These are phyloP conservation scores for Hagleromyces aurorensis DNA, from an alignment of 805 yeast genomes.

Conservation along the genomic window DNA sequence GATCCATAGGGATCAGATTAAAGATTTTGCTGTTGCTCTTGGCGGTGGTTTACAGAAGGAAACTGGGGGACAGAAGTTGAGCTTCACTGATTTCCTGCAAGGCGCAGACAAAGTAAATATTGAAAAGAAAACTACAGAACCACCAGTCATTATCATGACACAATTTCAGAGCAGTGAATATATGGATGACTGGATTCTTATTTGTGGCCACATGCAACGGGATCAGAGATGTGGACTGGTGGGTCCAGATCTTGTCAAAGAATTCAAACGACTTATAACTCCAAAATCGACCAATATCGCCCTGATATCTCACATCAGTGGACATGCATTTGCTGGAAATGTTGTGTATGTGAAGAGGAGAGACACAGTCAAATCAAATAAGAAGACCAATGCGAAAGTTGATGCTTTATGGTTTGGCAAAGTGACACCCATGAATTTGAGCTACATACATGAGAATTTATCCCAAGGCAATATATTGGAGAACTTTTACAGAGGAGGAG, in stretches of 20 bases:
- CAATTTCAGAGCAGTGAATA: slow-evolving; percentile 7
- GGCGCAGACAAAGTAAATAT: slow-evolving; percentile 11
- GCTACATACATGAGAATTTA: slow-evolving; percentile 56
- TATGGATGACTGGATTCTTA: slow-evolving; percentile 13
- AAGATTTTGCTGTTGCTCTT: slow-evolving; percentile 15
- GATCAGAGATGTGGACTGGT: slow-evolving; percentile 24
- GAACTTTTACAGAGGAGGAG: slow-evolving; percentile 48
- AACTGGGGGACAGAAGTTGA: slow-evolving; percentile 3
- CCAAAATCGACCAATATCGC: slow-evolving; percentile 37
- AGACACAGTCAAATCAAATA: slow-evolving; percentile 19
- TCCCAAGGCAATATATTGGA: slow-evolving; percentile 41
- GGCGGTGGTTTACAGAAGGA: slow-evolving; percentile 9
- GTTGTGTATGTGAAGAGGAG: slow-evolving; percentile 45
- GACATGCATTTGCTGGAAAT: slow-evolving; percentile 82
- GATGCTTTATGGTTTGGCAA: slow-evolving; percentile 68
- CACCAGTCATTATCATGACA: not conserved
- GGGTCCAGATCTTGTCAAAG: slow-evolving; percentile 14
- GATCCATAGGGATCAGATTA: slow-evolving; percentile 8
- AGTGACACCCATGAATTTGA: slow-evolving; percentile 58
- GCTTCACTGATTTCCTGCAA: slow-evolving; percentile 11
- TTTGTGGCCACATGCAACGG: slow-evolving; percentile 25
- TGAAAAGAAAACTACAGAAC: not conserved
- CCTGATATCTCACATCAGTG: slow-evolving; percentile 69
- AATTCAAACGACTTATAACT: too few species aligned
- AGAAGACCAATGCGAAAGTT: slow-evolving; percentile 3